Evolutionary conservation across 2,329 filamentous ascomycete species (phyloP), one percentile per base, ranked within the genome.

Genomic region (Helotiales sp.): DNA sequence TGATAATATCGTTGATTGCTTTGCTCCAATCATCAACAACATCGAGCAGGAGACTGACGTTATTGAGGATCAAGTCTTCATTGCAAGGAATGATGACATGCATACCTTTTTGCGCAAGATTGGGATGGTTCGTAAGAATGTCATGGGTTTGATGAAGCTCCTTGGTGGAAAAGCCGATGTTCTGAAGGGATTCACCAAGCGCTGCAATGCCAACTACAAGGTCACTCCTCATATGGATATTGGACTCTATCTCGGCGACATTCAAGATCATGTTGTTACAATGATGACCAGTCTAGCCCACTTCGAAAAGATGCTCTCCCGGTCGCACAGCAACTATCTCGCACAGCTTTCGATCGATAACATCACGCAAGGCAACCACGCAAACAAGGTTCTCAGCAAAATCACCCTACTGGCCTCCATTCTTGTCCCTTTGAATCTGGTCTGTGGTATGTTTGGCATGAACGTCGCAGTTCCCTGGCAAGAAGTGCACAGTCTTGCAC

Each of bases 121-220:
- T 67, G 93, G 93, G 64, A 87, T 88, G 54, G 89, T 92, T 58
- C 91, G 95, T 68, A 97, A 97, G 80, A 96, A 95, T 66, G 92
- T 95, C 58, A 95, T 98, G 85, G 90, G 89, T 44, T 80, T 99
- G 65, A 89, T 97, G 80, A 90, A 96, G 42, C 86, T 99, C 7
- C 81, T 99, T 0, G 93, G 93, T 54, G 93, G 93, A 70, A 99
- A 99, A 75, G 95, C 95, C n/a, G 95, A 99, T 72, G 95, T 99
- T 57, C 91, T 99, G 68, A 92, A 91, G 66, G 93, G 93, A 29
- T 99, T 99, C 71, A 96, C 95, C 52, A 99, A 99, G 79, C 91
- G 96, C 52, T 99, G 95, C 83, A 99, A 98, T 72, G 93, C 97
- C 71, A 91, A 96, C 63, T 98, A 96, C 79, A 89, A 91, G 64